phyloP scores from a whole-genome alignment of 495 filamentous ascomycete species.

The Talaromyces thailandensis region DNA sequence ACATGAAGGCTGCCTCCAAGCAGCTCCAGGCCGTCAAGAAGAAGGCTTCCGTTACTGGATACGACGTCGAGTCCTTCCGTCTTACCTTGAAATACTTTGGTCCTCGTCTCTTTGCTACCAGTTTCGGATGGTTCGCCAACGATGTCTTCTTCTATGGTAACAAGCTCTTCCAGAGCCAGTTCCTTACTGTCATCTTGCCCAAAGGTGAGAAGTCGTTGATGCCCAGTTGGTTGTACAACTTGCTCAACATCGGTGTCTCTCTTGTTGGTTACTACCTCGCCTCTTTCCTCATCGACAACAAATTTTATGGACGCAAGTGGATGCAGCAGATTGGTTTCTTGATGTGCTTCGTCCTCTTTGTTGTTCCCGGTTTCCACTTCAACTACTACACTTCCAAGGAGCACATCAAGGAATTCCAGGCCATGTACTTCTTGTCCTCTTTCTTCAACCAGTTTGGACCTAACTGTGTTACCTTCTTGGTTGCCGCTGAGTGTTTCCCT shows the following conservation, averaged over 20 bases:
- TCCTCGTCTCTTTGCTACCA: constrained; percentile 73
- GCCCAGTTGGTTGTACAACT: constrained; percentile 81
- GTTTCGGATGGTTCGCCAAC: constrained; percentile 80
- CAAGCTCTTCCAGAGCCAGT: constrained; percentile 89
- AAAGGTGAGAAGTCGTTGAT: constrained; percentile 52
- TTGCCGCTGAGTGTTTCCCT: constrained; percentile 85
- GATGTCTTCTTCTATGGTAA: constrained; percentile 97
- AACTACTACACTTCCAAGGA: constrained; percentile 58
- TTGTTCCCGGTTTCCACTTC: constrained; percentile 77
- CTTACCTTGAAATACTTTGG: constrained; percentile 72
- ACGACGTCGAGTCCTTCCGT: constrained; percentile 71
- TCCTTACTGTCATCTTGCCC: constrained; percentile 66
- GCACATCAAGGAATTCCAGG: constrained; percentile 72
- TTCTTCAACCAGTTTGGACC: constrained; percentile 98
- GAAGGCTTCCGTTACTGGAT: constrained; percentile 77
- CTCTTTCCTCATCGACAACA: constrained; percentile 77
- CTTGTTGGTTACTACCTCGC: constrained; percentile 71
- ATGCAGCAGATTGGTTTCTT: constrained; percentile 91
- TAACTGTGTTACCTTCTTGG: constrained; percentile 85
- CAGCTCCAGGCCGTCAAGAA: constrained; percentile 70
- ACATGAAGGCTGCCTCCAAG: constrained; percentile 71
- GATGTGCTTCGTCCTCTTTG: constrained; percentile 76
- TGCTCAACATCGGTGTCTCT: constrained; percentile 77
- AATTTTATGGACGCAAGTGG: constrained; percentile 82
- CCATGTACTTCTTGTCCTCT: constrained; percentile 84